phyloP scores from a whole-genome alignment of 225 moss, liverwort and hornwort genomes.

The Pleurozium schreberi region DNA sequence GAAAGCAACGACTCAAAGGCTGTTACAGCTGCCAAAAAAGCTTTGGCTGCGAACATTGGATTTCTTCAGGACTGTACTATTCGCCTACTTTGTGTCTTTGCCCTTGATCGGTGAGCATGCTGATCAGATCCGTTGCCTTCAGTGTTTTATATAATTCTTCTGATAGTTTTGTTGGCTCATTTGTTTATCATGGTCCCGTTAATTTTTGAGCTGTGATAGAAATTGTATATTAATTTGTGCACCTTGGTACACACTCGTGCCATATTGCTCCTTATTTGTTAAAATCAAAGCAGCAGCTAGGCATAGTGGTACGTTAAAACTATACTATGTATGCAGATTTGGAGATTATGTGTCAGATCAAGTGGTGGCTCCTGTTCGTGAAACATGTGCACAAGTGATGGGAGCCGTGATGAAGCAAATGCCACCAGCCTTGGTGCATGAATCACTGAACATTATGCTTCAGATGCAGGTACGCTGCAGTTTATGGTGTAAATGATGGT shows the following conservation, averaged over 20 bases:
- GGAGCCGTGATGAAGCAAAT: slow-evolving; percentile 86
- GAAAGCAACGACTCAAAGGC: slow-evolving; percentile 41
- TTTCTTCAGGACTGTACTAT: slow-evolving; percentile 85
- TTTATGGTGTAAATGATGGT: background rate
- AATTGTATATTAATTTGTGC: background rate
- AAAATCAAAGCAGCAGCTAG: background rate
- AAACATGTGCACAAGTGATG: slow-evolving; percentile 91
- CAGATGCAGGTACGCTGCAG: slow-evolving; percentile 48
- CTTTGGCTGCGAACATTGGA: slow-evolving; percentile 66
- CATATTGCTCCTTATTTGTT: background rate
- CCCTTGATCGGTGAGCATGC: slow-evolving; percentile 54
- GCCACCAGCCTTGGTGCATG: slow-evolving; percentile 61
- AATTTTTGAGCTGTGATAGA: background rate
- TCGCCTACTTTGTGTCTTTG: slow-evolving; percentile 79
- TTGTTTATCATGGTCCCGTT: background rate
- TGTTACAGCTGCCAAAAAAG: slow-evolving; percentile 44
- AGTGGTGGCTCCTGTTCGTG: slow-evolving; percentile 88
- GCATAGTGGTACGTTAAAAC: background rate
- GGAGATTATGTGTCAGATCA: slow-evolving; percentile 97
- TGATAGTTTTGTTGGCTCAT: background rate
- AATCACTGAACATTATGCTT: slow-evolving; percentile 62
- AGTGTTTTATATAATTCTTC: background rate
- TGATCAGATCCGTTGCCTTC: background rate
- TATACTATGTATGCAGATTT: slow-evolving; percentile 19
- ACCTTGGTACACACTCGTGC: background rate